Evolutionary conservation across 352 stramenopile species (phyloP).

Genomic region (Pythium myriotylum): DNA sequence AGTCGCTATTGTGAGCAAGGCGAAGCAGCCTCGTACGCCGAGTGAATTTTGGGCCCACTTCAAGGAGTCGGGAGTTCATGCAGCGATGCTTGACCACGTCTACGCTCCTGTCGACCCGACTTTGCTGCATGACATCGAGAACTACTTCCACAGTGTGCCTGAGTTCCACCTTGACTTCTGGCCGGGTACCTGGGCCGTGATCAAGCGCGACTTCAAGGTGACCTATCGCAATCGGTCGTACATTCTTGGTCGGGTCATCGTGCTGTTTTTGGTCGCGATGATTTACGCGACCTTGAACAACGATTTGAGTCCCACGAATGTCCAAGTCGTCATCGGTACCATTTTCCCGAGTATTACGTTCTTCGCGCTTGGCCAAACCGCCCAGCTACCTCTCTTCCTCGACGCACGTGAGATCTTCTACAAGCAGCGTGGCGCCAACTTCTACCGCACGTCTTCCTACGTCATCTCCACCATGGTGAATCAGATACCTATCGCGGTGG

Average conservation of each 20-base stretch:
- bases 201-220: slow-evolving; percentile 49
- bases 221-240: slow-evolving; percentile 41
- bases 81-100: slow-evolving; percentile 60
- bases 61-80: slow-evolving; percentile 17
- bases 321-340: slow-evolving; percentile 49
- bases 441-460: slow-evolving; percentile 64
- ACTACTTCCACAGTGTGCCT: slow-evolving; percentile 11
- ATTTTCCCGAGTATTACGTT: background rate
- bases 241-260: slow-evolving; percentile 25
- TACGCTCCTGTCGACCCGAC: slow-evolving; percentile 87
- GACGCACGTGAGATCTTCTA: slow-evolving; percentile 49
- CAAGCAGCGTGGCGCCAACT: slow-evolving; percentile 68
- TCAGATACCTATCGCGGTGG: slow-evolving; percentile 37
- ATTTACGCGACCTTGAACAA: slow-evolving; percentile 28
- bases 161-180: slow-evolving; percentile 19
- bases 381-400: slow-evolving; percentile 66
- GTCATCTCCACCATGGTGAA: slow-evolving; percentile 43
- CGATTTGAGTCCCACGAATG: slow-evolving; percentile 23
- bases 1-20: background rate
- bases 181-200: slow-evolving; percentile 7
- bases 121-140: slow-evolving; percentile 66
- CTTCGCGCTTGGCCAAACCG: slow-evolving; percentile 30
- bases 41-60: background rate
- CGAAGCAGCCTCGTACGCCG: no score
- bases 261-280: slow-evolving; percentile 32